phyloP scores from a whole-genome alignment of 148 eudicot species.

The Oxyria digyna region DNA sequence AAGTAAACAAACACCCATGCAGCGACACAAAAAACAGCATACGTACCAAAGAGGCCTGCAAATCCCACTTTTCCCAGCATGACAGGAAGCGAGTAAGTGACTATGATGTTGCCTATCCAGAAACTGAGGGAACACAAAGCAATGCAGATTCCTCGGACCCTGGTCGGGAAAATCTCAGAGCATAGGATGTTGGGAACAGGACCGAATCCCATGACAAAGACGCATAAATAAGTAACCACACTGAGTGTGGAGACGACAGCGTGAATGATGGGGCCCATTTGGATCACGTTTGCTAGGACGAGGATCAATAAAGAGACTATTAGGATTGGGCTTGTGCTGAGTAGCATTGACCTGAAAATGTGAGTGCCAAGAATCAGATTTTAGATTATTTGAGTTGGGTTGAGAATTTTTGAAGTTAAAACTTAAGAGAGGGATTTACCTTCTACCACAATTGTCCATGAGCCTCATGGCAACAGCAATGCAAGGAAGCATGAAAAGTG shows the following conservation, averaged over 20 bases:
- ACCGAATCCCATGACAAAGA: conserved; percentile 47
- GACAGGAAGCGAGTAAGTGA: conserved; percentile 39
- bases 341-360: conserved; percentile 44
- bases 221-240: conserved; percentile 37
- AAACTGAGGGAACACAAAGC: conserved; percentile 45
- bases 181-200: conserved; percentile 48
- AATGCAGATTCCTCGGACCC: conserved; percentile 48
- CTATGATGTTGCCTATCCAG: conserved; percentile 42
- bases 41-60: conserved; percentile 37
- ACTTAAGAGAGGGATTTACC: no score
- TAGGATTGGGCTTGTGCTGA: conserved; percentile 36
- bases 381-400: no score
- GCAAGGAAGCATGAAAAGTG: conserved; percentile 50
- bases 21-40: conserved; percentile 30
- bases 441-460: conserved; percentile 47
- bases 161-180: conserved; percentile 52
- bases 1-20: conserved; percentile 40
- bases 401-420: no score
- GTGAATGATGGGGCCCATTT: conserved; percentile 23
- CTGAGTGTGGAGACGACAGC: conserved; percentile 34
- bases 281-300: conserved; percentile 29
- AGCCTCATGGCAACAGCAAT: conserved; percentile 58
- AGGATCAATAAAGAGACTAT: conserved; percentile 24
- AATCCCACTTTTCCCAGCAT: conserved; percentile 38
- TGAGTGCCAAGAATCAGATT: no score